Base-by-base conservation (phyloP, 1,139 yeast genomes). In the Hyphopichia buzzinii region DNA sequence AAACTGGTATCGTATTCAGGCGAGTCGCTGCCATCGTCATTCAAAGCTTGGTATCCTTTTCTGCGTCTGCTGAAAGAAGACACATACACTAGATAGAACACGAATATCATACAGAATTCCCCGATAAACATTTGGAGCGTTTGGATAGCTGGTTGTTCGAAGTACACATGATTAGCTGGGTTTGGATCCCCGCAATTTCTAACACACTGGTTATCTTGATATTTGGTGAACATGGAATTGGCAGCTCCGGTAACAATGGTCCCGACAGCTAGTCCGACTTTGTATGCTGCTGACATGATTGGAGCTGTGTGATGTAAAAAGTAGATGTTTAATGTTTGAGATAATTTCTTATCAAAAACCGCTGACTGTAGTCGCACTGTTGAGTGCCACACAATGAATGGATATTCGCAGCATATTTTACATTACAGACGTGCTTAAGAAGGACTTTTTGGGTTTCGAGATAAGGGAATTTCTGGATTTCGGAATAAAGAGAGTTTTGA, bases 111-210 rank as follows among this genome's bases (percentile, higher is more conserved):
- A 17, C 67, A 58, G 33, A 77, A 58, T 50, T 85, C 95, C 15
- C 94, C 95, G 4, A 83, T 56, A 52, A 85, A 85, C 95, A 85
- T 85, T 57, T 85, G 94, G 22, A 83, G 64, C 1, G 94, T 82
- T 54, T 85, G 95, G 30, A 85, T 59, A 3, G 83, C 89, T 0
- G 95, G 95, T 57, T 85, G 92, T 47, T 84, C 85, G 50, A 84
- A 85, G 41, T 64, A 59, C 30, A 60, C 55, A 35, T 67, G 75
- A 12, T 61, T 57, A 3, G 64, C 47, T 3, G 55, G 42, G 29
- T 64, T 68, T 1, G 78, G 73, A 30, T 64, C 67, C 26, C 60
- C 59, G 53, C 89, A 81, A 48, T 80, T 63, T 17, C 57, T 64
- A 3, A 84, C 84, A 59, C 89, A 82, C 51, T 83, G 89, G 55